Percentiles rank a stretch among this genome's conserved stretches.
phyloP scores from a whole-genome alignment of 2,329 filamentous ascomycete genomes.

The Talaromyces sp. region DNA sequence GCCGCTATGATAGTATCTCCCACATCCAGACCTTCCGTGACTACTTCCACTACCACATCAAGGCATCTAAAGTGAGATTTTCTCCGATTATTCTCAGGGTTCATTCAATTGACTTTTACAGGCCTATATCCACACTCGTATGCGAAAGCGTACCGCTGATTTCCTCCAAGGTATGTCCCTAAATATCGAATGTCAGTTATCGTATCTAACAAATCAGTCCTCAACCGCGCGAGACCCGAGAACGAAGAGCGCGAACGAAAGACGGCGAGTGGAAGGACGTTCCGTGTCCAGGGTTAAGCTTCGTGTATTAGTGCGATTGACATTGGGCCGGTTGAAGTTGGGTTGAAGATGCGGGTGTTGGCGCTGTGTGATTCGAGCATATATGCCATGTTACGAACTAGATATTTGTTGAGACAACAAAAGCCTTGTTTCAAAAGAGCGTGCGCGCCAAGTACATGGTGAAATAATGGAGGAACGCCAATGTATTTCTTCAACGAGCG shows the following conservation, averaged over 20 bases:
- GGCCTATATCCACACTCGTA: slow-evolving; percentile 97
- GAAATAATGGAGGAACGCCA: not conserved
- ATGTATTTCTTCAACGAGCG: not conserved
- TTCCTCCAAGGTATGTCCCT: slow-evolving; percentile 83
- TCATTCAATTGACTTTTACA: slow-evolving; percentile 31
- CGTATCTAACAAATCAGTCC: slow-evolving; percentile 67
- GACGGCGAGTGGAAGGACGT: slow-evolving; percentile 93
- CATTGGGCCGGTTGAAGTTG: not conserved
- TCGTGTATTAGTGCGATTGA: slow-evolving; percentile 2
- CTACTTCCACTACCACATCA: slow-evolving; percentile 99
- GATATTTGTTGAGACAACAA: not conserved
- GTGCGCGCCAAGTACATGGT: not conserved
- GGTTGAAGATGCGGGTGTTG: not conserved
- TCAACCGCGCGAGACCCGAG: slow-evolving; percentile 91
- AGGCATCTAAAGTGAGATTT: slow-evolving; percentile 78
- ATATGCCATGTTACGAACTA: not conserved
- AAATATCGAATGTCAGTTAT: too few species aligned
- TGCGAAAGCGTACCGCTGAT: slow-evolving; percentile 95
- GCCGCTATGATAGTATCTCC: slow-evolving; percentile 92
- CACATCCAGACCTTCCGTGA: slow-evolving; percentile 99
- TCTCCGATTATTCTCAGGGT: not conserved
- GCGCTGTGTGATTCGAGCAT: not conserved
- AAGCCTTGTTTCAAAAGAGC: not conserved
- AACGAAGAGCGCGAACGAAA: slow-evolving; percentile 97
- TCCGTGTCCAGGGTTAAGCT: slow-evolving; percentile 59